Evolutionary conservation across 1,284 basidiomycete genomes (phyloP), one percentile per base, ranked within the genome.

Genomic region (Trichosporon ovoides): DNA sequence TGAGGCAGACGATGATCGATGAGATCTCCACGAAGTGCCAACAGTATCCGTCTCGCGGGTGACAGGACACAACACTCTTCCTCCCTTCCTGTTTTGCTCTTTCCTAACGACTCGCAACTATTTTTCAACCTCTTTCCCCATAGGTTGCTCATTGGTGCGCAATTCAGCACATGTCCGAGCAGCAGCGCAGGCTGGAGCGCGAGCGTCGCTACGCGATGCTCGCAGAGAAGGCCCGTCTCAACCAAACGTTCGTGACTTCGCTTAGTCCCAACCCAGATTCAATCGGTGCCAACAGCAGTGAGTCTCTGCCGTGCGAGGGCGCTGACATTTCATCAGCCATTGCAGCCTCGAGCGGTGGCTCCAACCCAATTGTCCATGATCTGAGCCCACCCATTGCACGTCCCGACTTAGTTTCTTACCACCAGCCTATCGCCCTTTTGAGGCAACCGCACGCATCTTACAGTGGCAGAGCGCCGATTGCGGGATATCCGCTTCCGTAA

Each of bases 181-280:
- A 35, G 28, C 33, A 51, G 19, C 49, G 43, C 24, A 28, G n/a
- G 14, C 52, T 18, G 24, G 28, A 53, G 37, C 36, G 37, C n/a
- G 37, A 18, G 12, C 24, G 19, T 9, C 35, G 46, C 28, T 55
- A 55, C 38, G 28, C 34, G 3, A 12, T 12, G 1, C 38, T 59
- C n/a, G 53, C 46, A 16, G 13, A 35, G 12, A 46, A 33, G 3
- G 57, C 57, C 7, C 28, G 38, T 4, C 31, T 28, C 11, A 58
- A 38, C 34, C 14, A 20, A 14, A 54, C 57, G 1, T 58, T 24
- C 20, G 53, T 58, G n/a, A 48, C 40, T 7, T 28, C 18, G 14
- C 28, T 48, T 3, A 14, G 24, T 22, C 40, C 35, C 3, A 10
- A 43, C 3, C 40, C 40, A 7, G 19, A 13, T 22, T 12, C 40